Conservation (phyloP, 2,329 filamentous ascomycete species). For the Elsinoe fawcettii region DNA sequence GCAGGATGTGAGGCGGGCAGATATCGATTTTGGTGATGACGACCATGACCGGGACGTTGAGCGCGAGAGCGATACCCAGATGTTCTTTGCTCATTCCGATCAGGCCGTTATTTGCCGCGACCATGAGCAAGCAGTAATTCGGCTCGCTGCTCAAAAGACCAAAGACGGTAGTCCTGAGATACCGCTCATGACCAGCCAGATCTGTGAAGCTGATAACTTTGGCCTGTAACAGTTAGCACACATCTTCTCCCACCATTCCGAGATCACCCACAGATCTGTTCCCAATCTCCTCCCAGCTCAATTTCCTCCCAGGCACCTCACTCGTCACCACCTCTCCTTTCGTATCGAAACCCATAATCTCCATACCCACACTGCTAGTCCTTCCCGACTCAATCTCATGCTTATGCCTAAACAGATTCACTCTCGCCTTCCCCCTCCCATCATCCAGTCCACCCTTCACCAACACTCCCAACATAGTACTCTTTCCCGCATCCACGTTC, state of each 20-base stretch:
- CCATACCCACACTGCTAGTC: constrained; percentile 95
- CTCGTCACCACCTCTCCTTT: constrained; percentile 74
- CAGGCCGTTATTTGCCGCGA: constrained; percentile 93
- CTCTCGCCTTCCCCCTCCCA: constrained; percentile 82
- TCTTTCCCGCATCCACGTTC: constrained; percentile 96
- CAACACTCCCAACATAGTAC: constrained; percentile 87
- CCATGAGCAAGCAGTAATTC: constrained; percentile 97
- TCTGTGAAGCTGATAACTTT: constrained; percentile 98
- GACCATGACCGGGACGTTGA: constrained; percentile 97
- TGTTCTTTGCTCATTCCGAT: constrained; percentile 99
- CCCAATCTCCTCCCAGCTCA: constrained; percentile 97
- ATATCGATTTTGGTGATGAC: constrained; percentile 98
- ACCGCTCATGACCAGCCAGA: constrained; percentile 89
- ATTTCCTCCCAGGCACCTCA: constrained; percentile 71
- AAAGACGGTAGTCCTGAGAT: constrained; percentile 92
- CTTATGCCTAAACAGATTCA: constrained; percentile 95
- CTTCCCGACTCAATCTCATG: constrained; percentile 94
- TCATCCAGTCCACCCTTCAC: constrained; percentile 95
- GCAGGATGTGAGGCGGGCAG: constrained; percentile 87
- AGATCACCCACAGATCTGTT: constrained; percentile 58
- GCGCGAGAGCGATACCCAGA: constrained; percentile 81
- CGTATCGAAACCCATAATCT: constrained; percentile 96
- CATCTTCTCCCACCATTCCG: not conserved
- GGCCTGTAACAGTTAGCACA: constrained; percentile 36
- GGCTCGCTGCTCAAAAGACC: constrained; percentile 89